Evolutionary conservation across 2,329 filamentous ascomycete species (phyloP).

Genomic region (Fusarium mangiferae): DNA sequence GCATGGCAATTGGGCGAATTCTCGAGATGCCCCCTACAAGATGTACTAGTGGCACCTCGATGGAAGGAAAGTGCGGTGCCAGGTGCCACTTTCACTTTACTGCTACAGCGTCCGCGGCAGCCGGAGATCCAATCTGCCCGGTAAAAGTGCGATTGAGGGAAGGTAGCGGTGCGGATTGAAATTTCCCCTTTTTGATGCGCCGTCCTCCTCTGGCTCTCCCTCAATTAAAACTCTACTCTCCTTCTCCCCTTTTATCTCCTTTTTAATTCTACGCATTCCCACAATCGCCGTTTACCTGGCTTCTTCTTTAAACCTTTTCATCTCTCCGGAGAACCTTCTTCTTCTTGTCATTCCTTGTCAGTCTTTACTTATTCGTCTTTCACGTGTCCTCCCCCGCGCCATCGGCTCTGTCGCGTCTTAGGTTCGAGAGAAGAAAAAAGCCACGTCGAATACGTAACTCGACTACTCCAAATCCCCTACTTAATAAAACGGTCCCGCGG

Average conservation of each 20-base stretch:
- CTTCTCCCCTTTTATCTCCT: constrained; percentile 43
- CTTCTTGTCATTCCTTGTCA: constrained; percentile 53
- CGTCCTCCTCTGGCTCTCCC: constrained; percentile 25
- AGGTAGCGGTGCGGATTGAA: constrained; percentile 41
- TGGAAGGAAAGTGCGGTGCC: constrained; percentile 35
- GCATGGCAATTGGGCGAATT: constrained; percentile 37
- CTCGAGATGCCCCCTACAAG: constrained; percentile 32
- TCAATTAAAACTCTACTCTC: constrained; percentile 40
- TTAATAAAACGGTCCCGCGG: constrained; percentile 26
- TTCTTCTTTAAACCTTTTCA: constrained; percentile 28
- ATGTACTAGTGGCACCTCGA: constrained; percentile 36
- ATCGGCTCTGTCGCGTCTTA: constrained; percentile 32
- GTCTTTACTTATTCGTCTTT: constrained; percentile 30
- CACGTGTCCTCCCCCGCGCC: constrained; percentile 44
- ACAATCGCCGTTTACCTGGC: constrained; percentile 35
- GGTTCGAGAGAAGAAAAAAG: constrained; percentile 20
- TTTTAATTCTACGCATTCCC: constrained; percentile 40
- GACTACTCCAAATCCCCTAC: constrained; percentile 2
- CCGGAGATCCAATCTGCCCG: constrained; percentile 37
- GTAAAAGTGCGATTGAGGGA: constrained; percentile 3
- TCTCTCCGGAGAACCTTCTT: constrained; percentile 44
- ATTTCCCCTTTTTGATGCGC: constrained; percentile 53
- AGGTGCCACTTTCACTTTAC: constrained; percentile 41
- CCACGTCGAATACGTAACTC: constrained; percentile 36
- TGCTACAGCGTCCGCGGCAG: constrained; percentile 14